phyloP scores from a whole-genome alignment of 2,329 filamentous ascomycete genomes.

The Nothophoma quercina region DNA sequence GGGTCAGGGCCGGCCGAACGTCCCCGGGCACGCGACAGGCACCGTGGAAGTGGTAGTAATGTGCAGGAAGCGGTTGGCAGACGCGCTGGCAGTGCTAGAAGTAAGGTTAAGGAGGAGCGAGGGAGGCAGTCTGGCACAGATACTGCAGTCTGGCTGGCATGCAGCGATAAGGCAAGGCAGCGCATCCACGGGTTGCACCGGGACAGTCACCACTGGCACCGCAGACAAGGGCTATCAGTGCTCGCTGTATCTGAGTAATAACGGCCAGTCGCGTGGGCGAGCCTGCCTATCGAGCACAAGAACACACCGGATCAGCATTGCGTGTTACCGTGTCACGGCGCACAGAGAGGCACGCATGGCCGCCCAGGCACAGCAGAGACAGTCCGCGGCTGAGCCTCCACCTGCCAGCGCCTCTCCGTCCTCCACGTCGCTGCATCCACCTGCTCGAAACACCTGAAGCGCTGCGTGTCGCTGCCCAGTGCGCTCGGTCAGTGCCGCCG shows the following conservation, averaged over 20 bases:
- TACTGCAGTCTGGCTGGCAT: conserved; percentile 1
- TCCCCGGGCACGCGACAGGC: conserved; percentile 25
- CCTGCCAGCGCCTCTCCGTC: background rate
- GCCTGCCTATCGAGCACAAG: conserved; percentile 19
- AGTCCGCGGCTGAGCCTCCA: conserved; percentile 2
- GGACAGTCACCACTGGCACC: conserved; percentile 7
- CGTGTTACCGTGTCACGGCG: conserved; percentile 16
- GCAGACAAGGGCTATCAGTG: conserved; percentile 23
- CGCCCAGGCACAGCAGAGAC: conserved; percentile 21
- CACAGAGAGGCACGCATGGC: conserved; percentile 9
- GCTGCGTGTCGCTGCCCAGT: background rate
- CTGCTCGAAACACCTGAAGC: conserved; percentile 11
- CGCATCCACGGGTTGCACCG: conserved; percentile 12
- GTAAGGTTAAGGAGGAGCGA: conserved; percentile 6
- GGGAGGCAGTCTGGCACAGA: background rate
- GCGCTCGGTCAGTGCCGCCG: background rate
- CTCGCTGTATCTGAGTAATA: conserved; percentile 24
- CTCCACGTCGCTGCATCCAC: conserved; percentile 11
- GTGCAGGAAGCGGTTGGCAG: background rate
- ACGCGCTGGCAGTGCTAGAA: background rate
- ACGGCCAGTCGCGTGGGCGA: conserved; percentile 32
- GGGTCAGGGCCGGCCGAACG: conserved; percentile 34
- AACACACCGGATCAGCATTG: conserved; percentile 21
- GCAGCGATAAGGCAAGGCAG: conserved; percentile 21
- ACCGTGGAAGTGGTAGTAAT: conserved; percentile 7